Evolutionary conservation across 116 monocot genomes (phyloP).

Genomic region (Posidonia oceanica): DNA sequence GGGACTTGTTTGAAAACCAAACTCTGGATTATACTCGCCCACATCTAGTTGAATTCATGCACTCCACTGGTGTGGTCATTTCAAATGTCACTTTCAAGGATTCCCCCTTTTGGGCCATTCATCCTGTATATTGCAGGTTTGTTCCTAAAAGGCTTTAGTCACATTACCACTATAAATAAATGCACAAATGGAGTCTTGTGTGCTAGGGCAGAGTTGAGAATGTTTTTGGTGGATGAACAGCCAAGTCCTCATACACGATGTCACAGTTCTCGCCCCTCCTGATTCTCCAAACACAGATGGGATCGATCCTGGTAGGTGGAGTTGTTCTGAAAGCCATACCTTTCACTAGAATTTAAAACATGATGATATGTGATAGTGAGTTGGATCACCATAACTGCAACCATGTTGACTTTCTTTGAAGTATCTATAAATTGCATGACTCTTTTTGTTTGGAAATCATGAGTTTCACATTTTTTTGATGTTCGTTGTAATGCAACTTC

Average conservation of each 20-base stretch:
- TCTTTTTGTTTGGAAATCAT: too few species aligned
- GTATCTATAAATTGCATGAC: too few species aligned
- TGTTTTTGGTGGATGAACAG: constrained; percentile 55
- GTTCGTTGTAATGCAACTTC: too few species aligned
- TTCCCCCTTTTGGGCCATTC: constrained; percentile 83
- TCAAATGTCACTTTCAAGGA: constrained; percentile 74
- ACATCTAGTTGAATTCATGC: constrained; percentile 75
- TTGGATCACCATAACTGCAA: too few species aligned
- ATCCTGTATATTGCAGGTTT: constrained; percentile 90
- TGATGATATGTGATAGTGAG: too few species aligned
- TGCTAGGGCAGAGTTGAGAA: constrained; percentile 14
- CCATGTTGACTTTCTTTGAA: too few species aligned
- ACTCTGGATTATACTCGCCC: constrained; percentile 58
- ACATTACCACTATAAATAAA: constrained; percentile 15
- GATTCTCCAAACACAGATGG: constrained; percentile 92
- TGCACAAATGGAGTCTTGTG: constrained; percentile 14
- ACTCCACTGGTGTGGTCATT: constrained; percentile 57
- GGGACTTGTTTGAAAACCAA: constrained; percentile 52
- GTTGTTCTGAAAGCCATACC: too few species aligned
- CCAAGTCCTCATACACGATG: constrained; percentile 55
- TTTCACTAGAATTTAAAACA: neutral
- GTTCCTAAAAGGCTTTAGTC: constrained; percentile 5
- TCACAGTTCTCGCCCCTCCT: constrained; percentile 65
- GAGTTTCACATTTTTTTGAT: too few species aligned
- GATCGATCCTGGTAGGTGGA: constrained; percentile 59